Evolutionary conservation across 805 yeast genomes (phyloP).

Genomic region (Cyberlindnera galapagoensis): DNA sequence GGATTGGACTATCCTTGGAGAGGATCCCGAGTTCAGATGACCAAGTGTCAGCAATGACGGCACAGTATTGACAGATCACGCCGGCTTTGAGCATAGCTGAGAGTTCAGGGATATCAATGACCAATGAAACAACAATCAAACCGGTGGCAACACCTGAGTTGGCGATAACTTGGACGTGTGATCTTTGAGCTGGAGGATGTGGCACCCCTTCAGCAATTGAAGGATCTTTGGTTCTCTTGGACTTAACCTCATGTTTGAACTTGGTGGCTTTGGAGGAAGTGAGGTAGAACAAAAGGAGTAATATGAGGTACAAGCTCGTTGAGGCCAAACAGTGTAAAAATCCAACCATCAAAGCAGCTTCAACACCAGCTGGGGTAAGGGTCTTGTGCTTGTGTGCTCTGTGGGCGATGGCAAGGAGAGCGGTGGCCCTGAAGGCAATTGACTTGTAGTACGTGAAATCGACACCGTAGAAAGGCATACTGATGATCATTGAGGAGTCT

Average conservation of each 20-base stretch:
- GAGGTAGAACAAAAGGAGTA: constrained; percentile 31
- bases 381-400: constrained; percentile 30
- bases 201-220: constrained; percentile 7
- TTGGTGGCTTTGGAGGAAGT: constrained; percentile 35
- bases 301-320: constrained; percentile 26
- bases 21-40: constrained; percentile 41
- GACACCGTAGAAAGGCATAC: no score
- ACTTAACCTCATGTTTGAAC: constrained; percentile 30
- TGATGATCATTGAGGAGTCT: no score
- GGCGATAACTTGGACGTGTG: constrained; percentile 34
- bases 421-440: constrained; percentile 9
- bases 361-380: constrained; percentile 30
- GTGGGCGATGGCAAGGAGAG: constrained; percentile 12
- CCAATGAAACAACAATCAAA: constrained; percentile 24
- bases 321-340: constrained; percentile 33
- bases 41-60: constrained; percentile 41
- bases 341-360: constrained; percentile 32
- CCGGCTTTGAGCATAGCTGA: constrained; percentile 20
- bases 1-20: constrained; percentile 29
- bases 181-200: constrained; percentile 28
- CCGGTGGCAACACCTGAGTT: constrained; percentile 34
- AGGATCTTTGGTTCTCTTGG: constrained; percentile 25
- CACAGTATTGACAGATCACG: constrained; percentile 32
- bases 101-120: constrained; percentile 5
- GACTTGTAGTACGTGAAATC: constrained; percentile 4